phyloP scores from a whole-genome alignment of 2,329 filamentous ascomycete species.

The Trichocomaceae sp. region DNA sequence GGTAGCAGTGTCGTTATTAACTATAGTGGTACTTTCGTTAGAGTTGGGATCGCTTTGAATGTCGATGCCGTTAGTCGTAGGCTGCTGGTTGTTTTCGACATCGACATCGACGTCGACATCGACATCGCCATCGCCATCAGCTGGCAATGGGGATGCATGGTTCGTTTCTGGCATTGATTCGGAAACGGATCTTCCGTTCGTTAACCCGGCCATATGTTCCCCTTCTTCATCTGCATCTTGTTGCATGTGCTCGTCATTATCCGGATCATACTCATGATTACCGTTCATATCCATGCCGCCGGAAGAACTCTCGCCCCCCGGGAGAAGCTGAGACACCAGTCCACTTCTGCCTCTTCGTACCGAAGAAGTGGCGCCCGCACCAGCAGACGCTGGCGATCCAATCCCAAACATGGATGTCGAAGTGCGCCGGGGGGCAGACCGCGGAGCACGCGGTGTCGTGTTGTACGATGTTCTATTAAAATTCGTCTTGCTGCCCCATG shows the following conservation, averaged over 20 bases:
- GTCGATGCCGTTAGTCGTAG: neutral
- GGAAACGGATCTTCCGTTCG: neutral
- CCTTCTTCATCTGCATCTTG: neutral
- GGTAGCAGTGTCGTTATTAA: neutral
- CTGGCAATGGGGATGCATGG: neutral
- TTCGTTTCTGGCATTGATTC: neutral
- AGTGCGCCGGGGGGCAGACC: slow-evolving; percentile 31
- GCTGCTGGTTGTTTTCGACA: slow-evolving; percentile 16
- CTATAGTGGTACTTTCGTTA: neutral
- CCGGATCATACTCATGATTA: neutral
- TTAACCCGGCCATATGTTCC: neutral
- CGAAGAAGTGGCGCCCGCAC: slow-evolving; percentile 11
- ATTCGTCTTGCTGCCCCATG: slow-evolving; percentile 27
- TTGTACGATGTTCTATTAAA: slow-evolving; percentile 23
- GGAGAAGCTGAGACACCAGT: slow-evolving; percentile 2
- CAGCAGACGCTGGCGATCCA: slow-evolving; percentile 24
- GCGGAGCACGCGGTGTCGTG: slow-evolving; percentile 27
- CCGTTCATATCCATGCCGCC: neutral
- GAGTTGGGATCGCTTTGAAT: neutral
- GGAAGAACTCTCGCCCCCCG: slow-evolving; percentile 3
- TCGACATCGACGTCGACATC: slow-evolving; percentile 8
- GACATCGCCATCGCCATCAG: slow-evolving; percentile 19
- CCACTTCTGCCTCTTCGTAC: slow-evolving; percentile 30
- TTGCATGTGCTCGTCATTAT: neutral
- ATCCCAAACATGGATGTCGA: slow-evolving; percentile 21